These are phyloP conservation scores for Aspergillus aculeatinus DNA, from an alignment of 2,329 filamentous ascomycete genomes.

Conservation along the genomic window DNA sequence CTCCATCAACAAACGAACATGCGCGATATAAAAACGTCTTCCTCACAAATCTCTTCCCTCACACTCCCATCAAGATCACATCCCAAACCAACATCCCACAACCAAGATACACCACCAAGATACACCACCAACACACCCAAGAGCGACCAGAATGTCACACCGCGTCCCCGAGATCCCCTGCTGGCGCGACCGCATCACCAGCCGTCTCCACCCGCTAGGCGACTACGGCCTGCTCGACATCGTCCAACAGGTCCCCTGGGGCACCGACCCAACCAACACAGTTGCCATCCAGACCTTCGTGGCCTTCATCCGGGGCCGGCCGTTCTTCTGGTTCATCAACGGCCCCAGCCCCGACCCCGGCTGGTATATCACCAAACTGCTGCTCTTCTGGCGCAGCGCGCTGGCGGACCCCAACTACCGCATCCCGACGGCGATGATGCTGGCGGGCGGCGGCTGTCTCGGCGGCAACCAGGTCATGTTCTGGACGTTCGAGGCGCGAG, in stretches of 20 bases:
- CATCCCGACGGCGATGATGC: neutral
- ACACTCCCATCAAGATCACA: no score
- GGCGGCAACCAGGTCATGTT: neutral
- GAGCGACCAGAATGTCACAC: neutral
- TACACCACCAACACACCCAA: neutral
- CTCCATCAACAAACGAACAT: no score
- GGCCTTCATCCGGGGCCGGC: neutral
- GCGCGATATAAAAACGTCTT: no score
- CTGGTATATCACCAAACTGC: conserved; percentile 12
- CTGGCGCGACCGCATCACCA: neutral
- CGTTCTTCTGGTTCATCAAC: conserved; percentile 36
- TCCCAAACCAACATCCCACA: no score
- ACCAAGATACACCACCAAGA: no score
- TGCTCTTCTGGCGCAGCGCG: neutral
- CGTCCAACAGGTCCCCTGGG: neutral
- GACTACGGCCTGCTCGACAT: neutral
- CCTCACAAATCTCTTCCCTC: no score
- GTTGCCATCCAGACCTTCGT: neutral
- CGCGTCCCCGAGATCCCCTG: neutral
- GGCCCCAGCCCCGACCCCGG: conserved; percentile 24
- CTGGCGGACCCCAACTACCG: neutral
- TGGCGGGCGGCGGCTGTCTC: neutral
- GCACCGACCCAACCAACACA: neutral
- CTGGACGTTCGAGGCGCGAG: neutral
- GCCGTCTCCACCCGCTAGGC: neutral